Base-by-base conservation (phyloP, 2,329 filamentous ascomycete genomes). In the Penicillium concentricum region DNA sequence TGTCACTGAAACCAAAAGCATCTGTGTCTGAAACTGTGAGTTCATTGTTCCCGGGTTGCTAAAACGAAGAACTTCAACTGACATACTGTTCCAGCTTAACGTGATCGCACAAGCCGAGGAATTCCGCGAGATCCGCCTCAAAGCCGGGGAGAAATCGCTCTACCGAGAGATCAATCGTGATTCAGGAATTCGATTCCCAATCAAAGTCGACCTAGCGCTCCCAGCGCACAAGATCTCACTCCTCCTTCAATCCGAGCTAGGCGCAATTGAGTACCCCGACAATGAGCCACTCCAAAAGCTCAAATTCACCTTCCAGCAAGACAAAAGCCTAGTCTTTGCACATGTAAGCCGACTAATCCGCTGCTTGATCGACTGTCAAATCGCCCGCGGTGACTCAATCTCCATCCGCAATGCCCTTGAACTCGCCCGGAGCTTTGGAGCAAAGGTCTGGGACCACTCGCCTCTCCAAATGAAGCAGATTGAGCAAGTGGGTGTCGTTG, bases 391-490 rank as follows among this genome's bases (percentile, higher is more conserved):
- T 71, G 91, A 97, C 69, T 87, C 90, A 0, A 72, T 85, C 5
- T 83, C 88, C 2, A 81, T 86, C 2, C 83, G 83, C 28, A 86
- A 87, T 59, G 88, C 88, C 6, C 81, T 97, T 2, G 89, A 93
- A 67, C 81, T 97, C 6, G 83, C 88, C 46, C 83, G 93, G 55
- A 91, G 90, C 61, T 76, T 97, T 50, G 83, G 85, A 22, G 89
- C 92, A 2, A 84, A 83, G 57, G 82, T 82, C 1, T 96, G 92
- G 94, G 94, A 99, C 67, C 86, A 89, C 34, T 89, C 87, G 2
- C 84, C 90, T 0, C 80, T 88, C 22, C 90, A 97, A 63, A 82
- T 99, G 67, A 88, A 89, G 58, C 93, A 97, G 71, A 82, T 99
- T 2, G 85, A 90, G 0, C 84, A 86, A 3, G 84, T 97, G 59